A percentile compares a stretch with the other conserved stretches of the same genome.
These are phyloP conservation scores for Mycena chlorophos DNA, from an alignment of 768 basidiomycete species.

Conservation along the genomic window DNA sequence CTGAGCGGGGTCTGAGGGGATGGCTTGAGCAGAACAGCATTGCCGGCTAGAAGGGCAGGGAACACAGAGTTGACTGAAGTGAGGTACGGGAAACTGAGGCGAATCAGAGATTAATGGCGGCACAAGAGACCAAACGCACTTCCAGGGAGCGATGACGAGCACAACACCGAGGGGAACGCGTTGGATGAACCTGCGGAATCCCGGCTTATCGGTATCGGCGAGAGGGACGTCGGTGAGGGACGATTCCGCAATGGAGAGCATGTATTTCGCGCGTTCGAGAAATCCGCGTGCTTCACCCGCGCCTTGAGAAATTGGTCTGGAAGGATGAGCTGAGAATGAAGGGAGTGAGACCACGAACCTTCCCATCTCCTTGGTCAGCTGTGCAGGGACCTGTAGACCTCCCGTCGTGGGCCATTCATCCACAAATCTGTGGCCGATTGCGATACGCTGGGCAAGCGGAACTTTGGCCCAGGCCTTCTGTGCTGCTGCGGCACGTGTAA, in stretches of 20 bases:
- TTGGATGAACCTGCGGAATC: slow-evolving; percentile 81
- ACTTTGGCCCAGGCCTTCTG: slow-evolving; percentile 78
- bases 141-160: slow-evolving; percentile 89
- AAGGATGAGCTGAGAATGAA: background rate
- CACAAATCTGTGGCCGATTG: slow-evolving; percentile 56
- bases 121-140: slow-evolving; percentile 49
- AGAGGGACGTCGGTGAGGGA: slow-evolving; percentile 75
- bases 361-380: slow-evolving; percentile 90
- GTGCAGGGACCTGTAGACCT: slow-evolving; percentile 61
- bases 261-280: slow-evolving; percentile 77
- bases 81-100: slow-evolving; percentile 82
- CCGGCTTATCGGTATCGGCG: slow-evolving; percentile 76
- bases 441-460: slow-evolving; percentile 67
- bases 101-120: background rate
- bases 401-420: slow-evolving; percentile 50
- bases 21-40: slow-evolving; percentile 89
- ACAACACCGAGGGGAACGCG: slow-evolving; percentile 86
- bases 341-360: slow-evolving; percentile 49
- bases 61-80: slow-evolving; percentile 89
- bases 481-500: slow-evolving; percentile 58
- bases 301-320: slow-evolving; percentile 76
- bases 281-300: slow-evolving; percentile 81
- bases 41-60: slow-evolving; percentile 88
- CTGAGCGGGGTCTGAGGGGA: slow-evolving; percentile 94
- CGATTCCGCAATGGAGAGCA: slow-evolving; percentile 79